phyloP scores from a whole-genome alignment of 1,284 basidiomycete genomes.

The Tetrapyrgos nigripes region DNA sequence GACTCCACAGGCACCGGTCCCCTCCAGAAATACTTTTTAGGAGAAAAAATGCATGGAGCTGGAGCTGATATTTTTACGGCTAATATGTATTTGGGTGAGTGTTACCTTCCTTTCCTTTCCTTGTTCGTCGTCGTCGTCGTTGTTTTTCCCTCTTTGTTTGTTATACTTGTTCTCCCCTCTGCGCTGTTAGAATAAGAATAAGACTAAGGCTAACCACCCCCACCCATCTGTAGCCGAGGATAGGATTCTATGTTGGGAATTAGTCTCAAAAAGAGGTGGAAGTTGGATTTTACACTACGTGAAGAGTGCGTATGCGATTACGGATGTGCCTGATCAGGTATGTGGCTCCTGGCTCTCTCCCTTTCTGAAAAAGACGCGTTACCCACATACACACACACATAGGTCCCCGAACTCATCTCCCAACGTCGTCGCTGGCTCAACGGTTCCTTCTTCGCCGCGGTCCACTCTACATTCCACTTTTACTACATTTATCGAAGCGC shows the following conservation, averaged over 20 bases:
- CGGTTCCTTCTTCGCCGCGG: slow-evolving; percentile 95
- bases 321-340: slow-evolving; percentile 89
- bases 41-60: slow-evolving; percentile 91
- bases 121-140: no score
- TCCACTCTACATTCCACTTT: slow-evolving; percentile 91
- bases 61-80: slow-evolving; percentile 91
- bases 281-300: slow-evolving; percentile 95
- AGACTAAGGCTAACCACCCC: no score
- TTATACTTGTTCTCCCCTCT: no score
- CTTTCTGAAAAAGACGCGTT: no score
- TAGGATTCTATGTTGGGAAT: slow-evolving; percentile 91
- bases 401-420: slow-evolving; percentile 91
- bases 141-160: no score
- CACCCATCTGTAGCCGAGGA: no score
- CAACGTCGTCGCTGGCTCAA: slow-evolving; percentile 96
- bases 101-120: no score
- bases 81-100: slow-evolving; percentile 96
- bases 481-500: slow-evolving; percentile 92
- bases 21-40: slow-evolving; percentile 93
- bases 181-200: no score
- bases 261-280: slow-evolving; percentile 86
- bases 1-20: slow-evolving; percentile 86
- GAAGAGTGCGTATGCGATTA: slow-evolving; percentile 91
- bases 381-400: no score
- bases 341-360: no score